Conservation (phyloP, 176 grass and related monocot genomes). For the Cenchrus americanus region DNA sequence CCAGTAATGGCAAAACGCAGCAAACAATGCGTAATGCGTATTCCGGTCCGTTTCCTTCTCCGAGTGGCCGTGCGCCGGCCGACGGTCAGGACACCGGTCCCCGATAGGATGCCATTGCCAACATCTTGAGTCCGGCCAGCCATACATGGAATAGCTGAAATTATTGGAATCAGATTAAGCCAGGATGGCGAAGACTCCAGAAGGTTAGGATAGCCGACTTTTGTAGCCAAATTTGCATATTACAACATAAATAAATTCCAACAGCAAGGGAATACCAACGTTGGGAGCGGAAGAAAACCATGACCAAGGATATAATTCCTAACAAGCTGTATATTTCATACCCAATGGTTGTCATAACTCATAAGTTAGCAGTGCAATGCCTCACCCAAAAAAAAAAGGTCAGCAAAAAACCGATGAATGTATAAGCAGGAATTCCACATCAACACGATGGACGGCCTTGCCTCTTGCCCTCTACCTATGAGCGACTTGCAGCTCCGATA, state of each 20-base stretch:
- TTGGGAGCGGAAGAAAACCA: too few relatives aligned
- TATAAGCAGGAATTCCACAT: background rate
- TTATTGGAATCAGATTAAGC: too few relatives aligned
- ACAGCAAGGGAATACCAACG: too few relatives aligned
- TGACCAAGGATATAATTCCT: too few relatives aligned
- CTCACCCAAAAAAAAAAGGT: constrained; percentile 20
- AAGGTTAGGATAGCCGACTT: too few relatives aligned
- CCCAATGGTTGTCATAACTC: background rate
- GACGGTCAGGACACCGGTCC: background rate
- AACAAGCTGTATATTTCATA: background rate
- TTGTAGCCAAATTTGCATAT: too few relatives aligned
- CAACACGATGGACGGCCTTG: background rate
- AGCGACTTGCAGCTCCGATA: background rate
- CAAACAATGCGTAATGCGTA: background rate
- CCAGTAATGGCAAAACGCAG: too few relatives aligned
- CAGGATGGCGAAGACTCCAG: too few relatives aligned
- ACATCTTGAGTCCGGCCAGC: too few relatives aligned
- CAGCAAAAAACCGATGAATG: background rate
- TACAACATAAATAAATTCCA: too few relatives aligned
- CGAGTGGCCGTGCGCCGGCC: background rate
- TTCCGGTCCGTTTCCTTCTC: background rate
- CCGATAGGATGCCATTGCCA: too few relatives aligned
- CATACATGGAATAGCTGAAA: too few relatives aligned
- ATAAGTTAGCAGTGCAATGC: constrained; percentile 22
- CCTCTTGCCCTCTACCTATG: background rate